phyloP scores from a whole-genome alignment of 75 land plant species.

The Cryptomeria japonica region DNA sequence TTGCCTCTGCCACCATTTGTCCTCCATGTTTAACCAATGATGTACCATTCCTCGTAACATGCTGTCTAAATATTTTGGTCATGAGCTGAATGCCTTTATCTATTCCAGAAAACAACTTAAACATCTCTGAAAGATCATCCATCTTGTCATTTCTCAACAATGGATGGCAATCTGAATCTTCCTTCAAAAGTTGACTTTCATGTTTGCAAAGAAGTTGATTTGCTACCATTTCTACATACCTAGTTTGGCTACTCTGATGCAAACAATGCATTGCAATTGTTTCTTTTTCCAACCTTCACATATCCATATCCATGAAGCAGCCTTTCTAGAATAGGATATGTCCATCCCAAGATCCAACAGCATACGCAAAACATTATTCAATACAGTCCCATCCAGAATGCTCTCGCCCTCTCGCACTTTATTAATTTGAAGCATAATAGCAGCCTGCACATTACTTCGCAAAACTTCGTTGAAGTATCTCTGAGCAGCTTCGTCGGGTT shows the following conservation, averaged over 20 bases:
- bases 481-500: too few relatives aligned
- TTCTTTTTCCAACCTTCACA: constrained; percentile 78
- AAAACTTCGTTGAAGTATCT: constrained; percentile 32
- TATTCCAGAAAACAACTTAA: too few relatives aligned
- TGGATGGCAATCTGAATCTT: too few relatives aligned
- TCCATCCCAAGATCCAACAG: constrained; percentile 91
- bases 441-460: constrained; percentile 37
- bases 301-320: constrained; percentile 83
- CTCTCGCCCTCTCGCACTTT: constrained; percentile 89
- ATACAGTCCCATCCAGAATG: constrained; percentile 5
- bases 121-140: too few relatives aligned
- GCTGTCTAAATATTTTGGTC: too few relatives aligned
- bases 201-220: too few relatives aligned
- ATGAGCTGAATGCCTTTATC: too few relatives aligned
- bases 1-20: too few relatives aligned
- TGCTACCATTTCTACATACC: constrained; percentile 78
- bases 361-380: constrained; percentile 85
- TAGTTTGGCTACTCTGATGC: constrained; percentile 79
- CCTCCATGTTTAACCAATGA: too few relatives aligned
- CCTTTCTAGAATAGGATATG: constrained; percentile 76
- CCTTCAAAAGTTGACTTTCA: too few relatives aligned
- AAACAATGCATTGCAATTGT: constrained; percentile 68
- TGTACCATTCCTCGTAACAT: too few relatives aligned
- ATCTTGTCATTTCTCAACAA: too few relatives aligned
- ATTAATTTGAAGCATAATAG: constrained; percentile 83